Percentiles rank a stretch among this genome's conserved stretches.
These are phyloP conservation scores for Porpolomopsis calyptriformis DNA, from an alignment of 768 basidiomycete genomes.

Conservation along the genomic window DNA sequence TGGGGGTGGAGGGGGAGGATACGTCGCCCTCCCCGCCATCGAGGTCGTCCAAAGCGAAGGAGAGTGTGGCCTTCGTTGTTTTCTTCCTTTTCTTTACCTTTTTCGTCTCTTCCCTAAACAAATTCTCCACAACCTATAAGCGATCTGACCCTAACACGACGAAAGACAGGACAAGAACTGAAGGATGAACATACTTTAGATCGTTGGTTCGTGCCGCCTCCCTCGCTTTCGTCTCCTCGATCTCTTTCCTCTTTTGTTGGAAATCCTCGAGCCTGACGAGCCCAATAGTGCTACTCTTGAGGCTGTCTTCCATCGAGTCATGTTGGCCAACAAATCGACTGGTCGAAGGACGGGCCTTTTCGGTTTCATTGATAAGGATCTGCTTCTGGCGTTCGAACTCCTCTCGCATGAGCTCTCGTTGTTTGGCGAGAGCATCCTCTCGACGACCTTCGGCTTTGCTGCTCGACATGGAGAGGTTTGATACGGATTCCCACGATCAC, in stretches of 20 bases:
- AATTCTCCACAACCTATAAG: conserved; percentile 73
- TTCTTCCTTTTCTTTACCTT: conserved; percentile 92
- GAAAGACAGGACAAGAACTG: conserved; percentile 11
- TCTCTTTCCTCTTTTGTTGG: conserved; percentile 73
- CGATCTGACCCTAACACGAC: conserved; percentile 28
- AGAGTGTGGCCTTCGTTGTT: conserved; percentile 74
- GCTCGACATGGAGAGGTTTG: conserved; percentile 43
- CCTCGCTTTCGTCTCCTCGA: conserved; percentile 85
- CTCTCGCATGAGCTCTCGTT: conserved; percentile 69
- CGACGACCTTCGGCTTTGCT: conserved; percentile 78
- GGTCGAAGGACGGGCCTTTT: conserved; percentile 79
- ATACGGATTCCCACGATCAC: neutral
- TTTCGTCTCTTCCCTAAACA: conserved; percentile 80
- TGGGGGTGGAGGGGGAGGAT: conserved; percentile 20
- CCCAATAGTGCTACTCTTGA: conserved; percentile 87
- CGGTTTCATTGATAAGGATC: conserved; percentile 76
- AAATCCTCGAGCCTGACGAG: conserved; percentile 89
- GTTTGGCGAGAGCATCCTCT: conserved; percentile 76
- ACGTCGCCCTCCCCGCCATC: conserved; percentile 38
- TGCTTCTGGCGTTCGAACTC: conserved; percentile 77
- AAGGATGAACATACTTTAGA: conserved; percentile 61
- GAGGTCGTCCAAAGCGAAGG: conserved; percentile 85
- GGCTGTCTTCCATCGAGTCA: conserved; percentile 87
- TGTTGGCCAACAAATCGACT: conserved; percentile 90
- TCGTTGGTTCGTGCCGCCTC: conserved; percentile 80